Base-by-base conservation (phyloP, 768 basidiomycete species). In the Melanogaster broomeanus region DNA sequence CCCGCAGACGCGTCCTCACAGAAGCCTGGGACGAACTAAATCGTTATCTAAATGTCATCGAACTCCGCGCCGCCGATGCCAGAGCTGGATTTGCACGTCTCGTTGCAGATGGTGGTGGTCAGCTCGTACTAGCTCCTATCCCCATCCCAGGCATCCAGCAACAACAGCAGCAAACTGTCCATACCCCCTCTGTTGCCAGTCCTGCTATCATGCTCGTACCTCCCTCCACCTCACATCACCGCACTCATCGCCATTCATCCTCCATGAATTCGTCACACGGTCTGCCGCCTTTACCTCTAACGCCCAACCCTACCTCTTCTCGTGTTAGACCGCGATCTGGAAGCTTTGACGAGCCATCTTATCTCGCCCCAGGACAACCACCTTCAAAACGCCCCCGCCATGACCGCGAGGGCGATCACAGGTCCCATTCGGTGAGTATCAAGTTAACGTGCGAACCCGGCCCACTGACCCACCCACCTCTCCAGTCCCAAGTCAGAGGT, bases 21-120 rank as follows among this genome's bases (percentile, higher is more conserved):
- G 78, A 83, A 18, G 69, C 71, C 22, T 86, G 83, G 82, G 42
- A 60, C 1, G 75, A 79, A 50, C 71, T 84, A 55, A 76, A 77
- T 22, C 72, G 72, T 31, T 78, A 78, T 58, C 72, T 86, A 42
- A 56, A 57, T 19, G 58, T 67, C 45, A 49, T 81, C 53, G 82
- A 84, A 37, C 34, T 72, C 28, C 72, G 77, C 25, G 70, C 74
- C 1, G 63, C 73, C 0, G 83, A 87, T 39, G 80, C 80, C 3
- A 74, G 84, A 22, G 65, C 68, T 0, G 72, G 72, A 1, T 83
- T 81, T 56, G 48, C 69, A 2, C 71, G 78, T 13, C 69, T 80
- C 54, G 67, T 83, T 38, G 58, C 56, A 1, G 76, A 77, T 5
- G 75, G 73, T 28, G 75, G 74, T n/a, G 76, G 77, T 1, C 71